These are phyloP conservation scores for Heimioporus sp. DNA, from an alignment of 768 basidiomycete genomes.

Conservation along the genomic window DNA sequence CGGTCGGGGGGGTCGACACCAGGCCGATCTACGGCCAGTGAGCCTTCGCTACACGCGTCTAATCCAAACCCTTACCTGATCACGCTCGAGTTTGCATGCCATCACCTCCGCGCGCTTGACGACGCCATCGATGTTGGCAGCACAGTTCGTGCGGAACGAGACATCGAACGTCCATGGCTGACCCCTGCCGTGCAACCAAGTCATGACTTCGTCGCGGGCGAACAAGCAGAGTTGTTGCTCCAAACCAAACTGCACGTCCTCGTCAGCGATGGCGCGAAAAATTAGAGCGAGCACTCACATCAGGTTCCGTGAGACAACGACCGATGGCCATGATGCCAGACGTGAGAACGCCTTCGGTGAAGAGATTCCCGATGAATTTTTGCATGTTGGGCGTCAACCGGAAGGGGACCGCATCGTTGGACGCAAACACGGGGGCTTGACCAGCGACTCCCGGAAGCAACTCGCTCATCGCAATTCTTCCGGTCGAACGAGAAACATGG, in stretches of 20 bases:
- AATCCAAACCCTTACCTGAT: constrained; percentile 51
- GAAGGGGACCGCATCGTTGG: constrained; percentile 92
- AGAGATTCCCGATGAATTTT: constrained; percentile 82
- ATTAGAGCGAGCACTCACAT: constrained; percentile 47
- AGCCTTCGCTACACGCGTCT: neutral
- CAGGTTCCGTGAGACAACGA: constrained; percentile 85
- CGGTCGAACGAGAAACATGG: constrained; percentile 86
- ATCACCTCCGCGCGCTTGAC: constrained; percentile 80
- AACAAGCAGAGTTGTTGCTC: constrained; percentile 92
- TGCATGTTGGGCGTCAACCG: constrained; percentile 97
- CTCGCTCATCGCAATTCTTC: constrained; percentile 91
- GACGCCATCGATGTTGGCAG: constrained; percentile 62
- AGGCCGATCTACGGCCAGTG: constrained; percentile 17
- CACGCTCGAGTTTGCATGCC: constrained; percentile 85
- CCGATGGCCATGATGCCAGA: constrained; percentile 90
- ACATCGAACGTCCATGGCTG: constrained; percentile 58
- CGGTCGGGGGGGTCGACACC: constrained; percentile 22
- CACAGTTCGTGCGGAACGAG: constrained; percentile 56
- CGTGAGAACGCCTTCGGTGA: constrained; percentile 86
- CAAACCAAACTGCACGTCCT: constrained; percentile 68
- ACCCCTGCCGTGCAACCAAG: constrained; percentile 63
- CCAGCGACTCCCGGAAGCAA: constrained; percentile 66
- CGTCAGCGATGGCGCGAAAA: neutral
- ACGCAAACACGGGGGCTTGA: constrained; percentile 63
- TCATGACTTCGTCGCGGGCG: constrained; percentile 87